phyloP scores from a whole-genome alignment of 805 yeast genomes.

The Wickerhamomyces chaumierensis region DNA sequence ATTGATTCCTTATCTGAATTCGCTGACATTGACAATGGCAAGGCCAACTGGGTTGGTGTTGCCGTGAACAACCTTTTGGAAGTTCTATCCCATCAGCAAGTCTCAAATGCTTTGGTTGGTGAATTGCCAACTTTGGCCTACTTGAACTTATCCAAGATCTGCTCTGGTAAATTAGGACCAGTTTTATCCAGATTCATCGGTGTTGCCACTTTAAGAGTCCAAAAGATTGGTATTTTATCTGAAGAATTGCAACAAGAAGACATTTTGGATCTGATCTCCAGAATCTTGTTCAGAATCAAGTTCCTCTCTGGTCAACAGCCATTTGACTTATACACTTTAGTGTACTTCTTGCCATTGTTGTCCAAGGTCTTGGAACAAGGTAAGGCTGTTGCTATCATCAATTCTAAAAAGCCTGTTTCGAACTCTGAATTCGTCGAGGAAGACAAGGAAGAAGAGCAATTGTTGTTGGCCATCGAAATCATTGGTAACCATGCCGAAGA shows the following conservation, averaged over 20 bases:
- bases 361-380: constrained; percentile 60
- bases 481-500: constrained; percentile 56
- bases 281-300: constrained; percentile 67
- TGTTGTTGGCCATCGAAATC: constrained; percentile 66
- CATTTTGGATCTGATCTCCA: constrained; percentile 40
- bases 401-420: constrained; percentile 37
- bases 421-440: constrained; percentile 70
- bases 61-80: constrained; percentile 41
- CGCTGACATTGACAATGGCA: constrained; percentile 49
- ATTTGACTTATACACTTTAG: constrained; percentile 55
- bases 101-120: constrained; percentile 28
- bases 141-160: constrained; percentile 39
- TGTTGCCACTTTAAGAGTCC: constrained; percentile 53
- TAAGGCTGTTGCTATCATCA: constrained; percentile 39
- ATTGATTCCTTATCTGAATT: constrained; percentile 42
- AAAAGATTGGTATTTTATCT: constrained; percentile 33
- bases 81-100: constrained; percentile 25
- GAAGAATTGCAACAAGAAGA: constrained; percentile 38
- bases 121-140: constrained; percentile 36
- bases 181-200: constrained; percentile 44
- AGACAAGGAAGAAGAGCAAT: constrained; percentile 81
- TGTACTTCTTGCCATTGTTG: constrained; percentile 67
- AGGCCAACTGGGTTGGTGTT: constrained; percentile 58
- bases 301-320: constrained; percentile 64
- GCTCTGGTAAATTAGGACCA: constrained; percentile 40